Conservation (phyloP, 2,329 filamentous ascomycete genomes). For the Fusarium chlamydosporum region DNA sequence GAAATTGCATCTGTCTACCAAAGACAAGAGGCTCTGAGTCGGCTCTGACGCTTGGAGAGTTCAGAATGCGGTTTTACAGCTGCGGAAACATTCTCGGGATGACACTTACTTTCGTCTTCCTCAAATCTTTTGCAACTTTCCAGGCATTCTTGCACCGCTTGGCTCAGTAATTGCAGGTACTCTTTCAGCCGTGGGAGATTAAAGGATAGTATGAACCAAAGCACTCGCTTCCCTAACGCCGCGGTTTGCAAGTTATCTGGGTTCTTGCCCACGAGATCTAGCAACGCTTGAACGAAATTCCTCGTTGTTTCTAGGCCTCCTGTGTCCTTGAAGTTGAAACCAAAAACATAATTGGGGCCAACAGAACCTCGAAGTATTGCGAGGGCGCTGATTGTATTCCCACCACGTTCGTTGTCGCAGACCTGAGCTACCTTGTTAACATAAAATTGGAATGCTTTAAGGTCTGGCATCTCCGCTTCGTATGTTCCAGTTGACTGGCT, state of each 20-base stretch:
- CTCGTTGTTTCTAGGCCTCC: neutral
- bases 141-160: neutral
- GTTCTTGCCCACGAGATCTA: conserved; percentile 15
- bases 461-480: neutral
- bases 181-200: conserved; percentile 3
- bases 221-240: conserved; percentile 25
- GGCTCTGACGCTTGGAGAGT: neutral
- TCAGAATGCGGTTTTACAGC: neutral
- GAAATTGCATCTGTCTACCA: conserved; percentile 1
- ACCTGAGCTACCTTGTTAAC: conserved; percentile 17
- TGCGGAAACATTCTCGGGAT: too few relatives aligned
- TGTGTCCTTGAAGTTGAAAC: neutral
- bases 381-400: conserved; percentile 4
- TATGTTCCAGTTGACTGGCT: neutral
- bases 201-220: conserved; percentile 20
- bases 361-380: neutral
- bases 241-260: neutral
- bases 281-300: neutral
- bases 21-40: fast-evolving
- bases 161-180: neutral
- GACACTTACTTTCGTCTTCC: neutral
- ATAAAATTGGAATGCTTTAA: neutral
- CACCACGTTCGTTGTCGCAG: conserved; percentile 20
- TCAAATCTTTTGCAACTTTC: neutral
- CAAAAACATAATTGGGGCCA: conserved; percentile 4